A percentile compares a stretch with the other conserved stretches of the same genome.
Evolutionary conservation across 805 yeast genomes (phyloP).

Genomic region (Lachancea quebecensis): DNA sequence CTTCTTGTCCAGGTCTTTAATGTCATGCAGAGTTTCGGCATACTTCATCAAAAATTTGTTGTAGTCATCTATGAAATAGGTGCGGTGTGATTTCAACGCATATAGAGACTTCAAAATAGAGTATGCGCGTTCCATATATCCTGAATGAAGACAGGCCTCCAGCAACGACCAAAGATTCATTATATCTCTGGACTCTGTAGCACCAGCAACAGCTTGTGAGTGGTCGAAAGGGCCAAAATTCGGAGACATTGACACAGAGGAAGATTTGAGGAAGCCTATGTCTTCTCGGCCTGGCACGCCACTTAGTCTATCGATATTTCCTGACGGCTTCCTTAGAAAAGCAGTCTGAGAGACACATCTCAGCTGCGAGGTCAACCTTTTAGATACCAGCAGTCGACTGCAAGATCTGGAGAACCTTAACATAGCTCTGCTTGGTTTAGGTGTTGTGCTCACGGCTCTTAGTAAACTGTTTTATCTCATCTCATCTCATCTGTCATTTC

Average conservation of each 20-base stretch:
- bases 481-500: slow-evolving; percentile 1
- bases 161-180: slow-evolving; percentile 66
- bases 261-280: slow-evolving; percentile 14
- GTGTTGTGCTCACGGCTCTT: not conserved
- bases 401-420: slow-evolving; percentile 3
- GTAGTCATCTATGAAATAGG: slow-evolving; percentile 55
- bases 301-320: not conserved
- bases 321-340: slow-evolving; percentile 1
- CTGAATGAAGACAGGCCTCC: slow-evolving; percentile 67
- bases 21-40: slow-evolving; percentile 23
- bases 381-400: not conserved
- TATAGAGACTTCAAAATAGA: slow-evolving; percentile 57
- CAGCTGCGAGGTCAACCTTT: not conserved
- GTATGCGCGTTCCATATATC: slow-evolving; percentile 63
- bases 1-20: slow-evolving; percentile 36
- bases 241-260: slow-evolving; percentile 13
- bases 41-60: slow-evolving; percentile 49
- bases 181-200: slow-evolving; percentile 43
- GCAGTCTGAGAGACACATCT: slow-evolving; percentile 2
- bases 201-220: slow-evolving; percentile 16
- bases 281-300: slow-evolving; percentile 3
- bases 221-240: slow-evolving; percentile 25
- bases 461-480: slow-evolving; percentile 2
- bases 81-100: slow-evolving; percentile 37
- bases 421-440: not conserved